Base-by-base conservation (phyloP, 2,329 filamentous ascomycete genomes). In the Trichoderma hamatum region DNA sequence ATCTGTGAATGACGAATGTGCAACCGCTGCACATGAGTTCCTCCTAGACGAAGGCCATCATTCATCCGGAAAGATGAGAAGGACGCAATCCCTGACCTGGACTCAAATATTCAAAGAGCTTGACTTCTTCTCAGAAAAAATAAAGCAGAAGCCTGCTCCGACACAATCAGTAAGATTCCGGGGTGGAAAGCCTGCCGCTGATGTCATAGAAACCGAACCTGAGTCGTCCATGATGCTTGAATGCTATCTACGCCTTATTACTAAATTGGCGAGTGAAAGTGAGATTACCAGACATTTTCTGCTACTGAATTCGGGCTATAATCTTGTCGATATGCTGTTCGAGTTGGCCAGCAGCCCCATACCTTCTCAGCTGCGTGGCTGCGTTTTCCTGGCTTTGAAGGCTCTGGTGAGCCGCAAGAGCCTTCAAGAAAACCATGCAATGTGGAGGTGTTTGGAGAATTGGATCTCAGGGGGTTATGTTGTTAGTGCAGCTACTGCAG, bases 211-310 rank as follows among this genome's bases (percentile, higher is more conserved):
- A 77, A 85, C 86, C 32, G 95, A 97, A 76, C 92, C 94, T 4
- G 96, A 99, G 78, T 96, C 93, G 51, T 90, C 91, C n/a, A 92
- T 97, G 80, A 97, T 99, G 93, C 85, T 99, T 32, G 94, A 97
- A 76, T 95, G 93, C 74, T 98, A 98, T 77, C 84, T 99, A 64
- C 89, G 95, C 34, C 85, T 99, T 5, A 92, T 97, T 74, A 89
- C 93, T 3, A 93, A 96, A 78, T 83, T 99, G 11, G 90, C 91
- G 71, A 85, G 86, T 26, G 89, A 95, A 76, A 97, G 93, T 75
- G 84, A 86, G 69, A 82, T 84, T 24, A 91, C 93, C 1, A 87
- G 95, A 61, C 81, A 86, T 39, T 97, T 91, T 83, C 84, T 98
- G 70, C 82, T 96, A 26, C 85, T 88, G 52, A 86, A 83, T 67